Percentiles rank a stretch among this genome's conserved stretches.
phyloP scores from a whole-genome alignment of 441 rosid species.

The Eruca vesicaria region DNA sequence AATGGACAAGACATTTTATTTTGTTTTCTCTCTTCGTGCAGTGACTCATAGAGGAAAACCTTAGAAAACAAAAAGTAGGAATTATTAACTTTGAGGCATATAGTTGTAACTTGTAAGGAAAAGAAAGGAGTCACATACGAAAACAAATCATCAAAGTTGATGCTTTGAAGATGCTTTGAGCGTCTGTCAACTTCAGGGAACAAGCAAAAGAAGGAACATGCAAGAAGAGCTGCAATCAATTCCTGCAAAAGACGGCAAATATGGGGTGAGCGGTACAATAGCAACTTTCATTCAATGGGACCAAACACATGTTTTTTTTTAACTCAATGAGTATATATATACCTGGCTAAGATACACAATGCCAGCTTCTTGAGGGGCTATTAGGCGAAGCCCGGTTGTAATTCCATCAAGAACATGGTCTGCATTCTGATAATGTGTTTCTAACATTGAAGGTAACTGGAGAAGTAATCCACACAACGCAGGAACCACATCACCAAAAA shows the following conservation, averaged over 20 bases:
- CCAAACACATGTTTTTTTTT: neutral
- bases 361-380: constrained; percentile 71
- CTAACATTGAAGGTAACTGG: constrained; percentile 61
- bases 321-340: neutral
- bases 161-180: constrained; percentile 57
- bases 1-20: constrained; percentile 64
- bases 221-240: constrained; percentile 81
- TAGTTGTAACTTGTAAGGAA: constrained; percentile 6
- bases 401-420: constrained; percentile 40
- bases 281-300: neutral
- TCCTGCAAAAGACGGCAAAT: constrained; percentile 48
- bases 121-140: constrained; percentile 50
- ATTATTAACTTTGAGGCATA: neutral
- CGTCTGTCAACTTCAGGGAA: constrained; percentile 60
- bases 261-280: too few relatives aligned
- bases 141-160: constrained; percentile 77
- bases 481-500: constrained; percentile 74
- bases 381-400: constrained; percentile 52
- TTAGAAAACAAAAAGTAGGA: constrained; percentile 34
- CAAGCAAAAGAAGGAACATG: constrained; percentile 83
- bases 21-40: constrained; percentile 61
- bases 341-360: constrained; percentile 83
- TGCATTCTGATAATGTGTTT: constrained; percentile 64
- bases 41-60: constrained; percentile 50
- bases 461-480: constrained; percentile 59